Evolutionary conservation across 1,284 basidiomycete genomes (phyloP).

Genomic region (Bjerkandera adusta): DNA sequence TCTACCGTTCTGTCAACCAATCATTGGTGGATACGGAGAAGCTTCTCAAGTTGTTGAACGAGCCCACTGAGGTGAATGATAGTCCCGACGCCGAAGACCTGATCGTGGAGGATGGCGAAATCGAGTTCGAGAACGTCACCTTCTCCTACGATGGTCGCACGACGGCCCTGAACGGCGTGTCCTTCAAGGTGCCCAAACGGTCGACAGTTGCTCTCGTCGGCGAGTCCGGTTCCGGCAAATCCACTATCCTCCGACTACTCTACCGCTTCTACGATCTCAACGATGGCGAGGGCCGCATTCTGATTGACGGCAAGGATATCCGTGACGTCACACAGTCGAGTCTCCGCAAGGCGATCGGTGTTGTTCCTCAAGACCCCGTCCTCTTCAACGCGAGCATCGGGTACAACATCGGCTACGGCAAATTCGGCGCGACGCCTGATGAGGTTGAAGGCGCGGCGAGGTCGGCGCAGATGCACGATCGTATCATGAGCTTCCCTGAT

Average conservation of each 20-base stretch:
- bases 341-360: constrained; percentile 77
- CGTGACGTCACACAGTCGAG: constrained; percentile 81
- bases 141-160: constrained; percentile 82
- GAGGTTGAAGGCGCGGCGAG: constrained; percentile 73
- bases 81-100: constrained; percentile 74
- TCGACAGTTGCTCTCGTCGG: constrained; percentile 83
- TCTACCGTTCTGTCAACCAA: constrained; percentile 73
- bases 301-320: constrained; percentile 85
- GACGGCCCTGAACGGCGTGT: constrained; percentile 73
- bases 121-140: constrained; percentile 83
- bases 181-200: constrained; percentile 82
- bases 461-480: constrained; percentile 82
- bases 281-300: constrained; percentile 68
- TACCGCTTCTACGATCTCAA: constrained; percentile 90
- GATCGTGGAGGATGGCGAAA: constrained; percentile 69
- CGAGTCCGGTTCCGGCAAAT: constrained; percentile 80
- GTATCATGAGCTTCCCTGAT: constrained; percentile 77
- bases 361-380: constrained; percentile 81
- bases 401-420: constrained; percentile 80
- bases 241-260: constrained; percentile 78
- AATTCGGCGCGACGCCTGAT: constrained; percentile 61
- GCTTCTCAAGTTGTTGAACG: constrained; percentile 70
- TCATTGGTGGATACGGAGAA: constrained; percentile 80
- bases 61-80: constrained; percentile 82
- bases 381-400: constrained; percentile 80